phyloP scores from a whole-genome alignment of 768 basidiomycete species.

The Tremella fuciformis region DNA sequence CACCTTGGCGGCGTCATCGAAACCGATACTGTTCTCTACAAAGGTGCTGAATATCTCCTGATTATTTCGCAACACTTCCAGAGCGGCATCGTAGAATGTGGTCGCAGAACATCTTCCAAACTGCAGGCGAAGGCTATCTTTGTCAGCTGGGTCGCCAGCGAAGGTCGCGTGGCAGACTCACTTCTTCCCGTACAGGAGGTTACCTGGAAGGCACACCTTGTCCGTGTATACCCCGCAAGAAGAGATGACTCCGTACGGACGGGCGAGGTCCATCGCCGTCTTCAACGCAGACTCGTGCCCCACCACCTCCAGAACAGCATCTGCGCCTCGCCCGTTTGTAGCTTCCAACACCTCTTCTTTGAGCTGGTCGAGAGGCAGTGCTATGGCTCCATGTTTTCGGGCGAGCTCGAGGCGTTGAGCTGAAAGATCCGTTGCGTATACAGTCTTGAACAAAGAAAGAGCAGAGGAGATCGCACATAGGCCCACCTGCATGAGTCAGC shows the following conservation, averaged over 20 bases:
- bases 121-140: conserved; percentile 33
- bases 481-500: conserved; percentile 25
- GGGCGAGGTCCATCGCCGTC: conserved; percentile 45
- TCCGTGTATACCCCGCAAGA: conserved; percentile 43
- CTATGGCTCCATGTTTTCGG: conserved; percentile 50
- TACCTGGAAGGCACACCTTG: conserved; percentile 34
- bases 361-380: conserved; percentile 34
- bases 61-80: conserved; percentile 33
- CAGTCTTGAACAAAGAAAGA: conserved; percentile 43
- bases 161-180: conserved; percentile 14
- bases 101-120: conserved; percentile 43
- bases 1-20: conserved; percentile 37
- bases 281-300: conserved; percentile 44
- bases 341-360: conserved; percentile 22
- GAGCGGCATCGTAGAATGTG: conserved; percentile 28
- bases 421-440: conserved; percentile 40
- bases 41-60: conserved; percentile 34
- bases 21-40: conserved; percentile 32
- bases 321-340: conserved; percentile 47
- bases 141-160: neutral
- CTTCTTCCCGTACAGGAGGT: conserved; percentile 46
- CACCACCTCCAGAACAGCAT: conserved; percentile 52
- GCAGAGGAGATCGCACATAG: conserved; percentile 52
- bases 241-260: conserved; percentile 47
- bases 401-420: conserved; percentile 35